A percentile compares a stretch with the other conserved stretches of the same genome.
phyloP scores from a whole-genome alignment of 352 stramenopile species.

The Pythium folliculosum region DNA sequence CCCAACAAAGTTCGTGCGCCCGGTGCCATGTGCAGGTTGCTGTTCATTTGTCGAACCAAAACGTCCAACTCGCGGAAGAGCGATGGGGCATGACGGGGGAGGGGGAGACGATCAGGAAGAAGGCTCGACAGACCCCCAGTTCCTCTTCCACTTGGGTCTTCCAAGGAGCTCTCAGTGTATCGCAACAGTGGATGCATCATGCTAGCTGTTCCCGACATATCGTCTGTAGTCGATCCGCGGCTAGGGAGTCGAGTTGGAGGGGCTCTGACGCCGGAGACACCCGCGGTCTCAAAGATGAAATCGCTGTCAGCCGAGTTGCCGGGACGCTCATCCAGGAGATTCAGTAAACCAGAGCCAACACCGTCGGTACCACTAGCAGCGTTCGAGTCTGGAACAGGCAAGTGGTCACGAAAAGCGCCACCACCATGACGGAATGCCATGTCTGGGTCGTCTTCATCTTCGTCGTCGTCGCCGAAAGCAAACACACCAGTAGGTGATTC shows the following conservation, averaged over 20 bases:
- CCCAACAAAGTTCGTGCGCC: conserved; percentile 29
- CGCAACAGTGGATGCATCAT: conserved; percentile 26
- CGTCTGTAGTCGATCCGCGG: background rate
- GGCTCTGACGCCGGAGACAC: background rate
- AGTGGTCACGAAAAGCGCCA: conserved; percentile 6
- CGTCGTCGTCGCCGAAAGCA: conserved; percentile 34
- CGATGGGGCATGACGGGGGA: conserved; percentile 65
- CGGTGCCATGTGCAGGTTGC: conserved; percentile 48
- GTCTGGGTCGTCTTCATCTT: conserved; percentile 38
- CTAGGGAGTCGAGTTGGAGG: background rate
- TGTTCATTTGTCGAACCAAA: conserved; percentile 77
- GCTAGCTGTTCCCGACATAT: conserved; percentile 5
- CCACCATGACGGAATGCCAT: conserved; percentile 26
- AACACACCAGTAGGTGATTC: conserved; percentile 24
- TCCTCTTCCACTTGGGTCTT: conserved; percentile 18
- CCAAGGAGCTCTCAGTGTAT: conserved; percentile 4
- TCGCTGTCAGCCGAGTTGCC: conserved; percentile 17
- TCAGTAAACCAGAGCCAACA: conserved; percentile 21
- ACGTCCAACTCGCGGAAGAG: conserved; percentile 77
- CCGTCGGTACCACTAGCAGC: background rate
- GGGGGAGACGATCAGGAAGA: conserved; percentile 41
- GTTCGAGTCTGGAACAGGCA: background rate
- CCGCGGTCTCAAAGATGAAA: conserved; percentile 36
- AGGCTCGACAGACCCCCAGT: conserved; percentile 10
- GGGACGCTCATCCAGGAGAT: conserved; percentile 23